Evolutionary conservation across 2,329 filamentous ascomycete species (phyloP).

Genomic region (Phialemonium atrogriseum): DNA sequence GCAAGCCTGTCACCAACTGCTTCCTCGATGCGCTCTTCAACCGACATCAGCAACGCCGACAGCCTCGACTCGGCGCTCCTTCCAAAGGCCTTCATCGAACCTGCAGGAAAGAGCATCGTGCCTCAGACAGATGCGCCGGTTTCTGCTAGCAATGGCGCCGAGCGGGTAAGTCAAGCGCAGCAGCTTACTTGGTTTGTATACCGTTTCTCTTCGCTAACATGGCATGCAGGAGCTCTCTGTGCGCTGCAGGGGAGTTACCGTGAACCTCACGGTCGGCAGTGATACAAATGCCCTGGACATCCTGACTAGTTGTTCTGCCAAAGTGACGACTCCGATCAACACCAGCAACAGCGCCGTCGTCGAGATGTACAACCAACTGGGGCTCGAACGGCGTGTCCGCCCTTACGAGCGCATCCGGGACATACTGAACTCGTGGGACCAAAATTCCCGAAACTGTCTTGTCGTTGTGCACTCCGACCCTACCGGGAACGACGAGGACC

Average conservation of each 20-base stretch:
- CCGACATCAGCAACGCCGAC: constrained; percentile 21
- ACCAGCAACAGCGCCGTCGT: constrained; percentile 61
- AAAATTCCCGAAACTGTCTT: constrained; percentile 68
- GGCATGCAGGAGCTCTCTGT: constrained; percentile 56
- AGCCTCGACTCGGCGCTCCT: constrained; percentile 20
- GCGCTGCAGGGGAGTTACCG: constrained; percentile 59
- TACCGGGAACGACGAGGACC: constrained; percentile 45
- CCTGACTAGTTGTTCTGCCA: constrained; percentile 56
- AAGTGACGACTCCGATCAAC: constrained; percentile 56
- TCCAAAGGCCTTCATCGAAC: constrained; percentile 8
- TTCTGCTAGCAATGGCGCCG: constrained; percentile 72
- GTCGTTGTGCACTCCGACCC: constrained; percentile 56
- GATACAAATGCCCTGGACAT: constrained; percentile 70
- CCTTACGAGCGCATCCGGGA: constrained; percentile 82
- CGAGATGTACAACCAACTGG: constrained; percentile 67
- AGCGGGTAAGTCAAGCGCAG: constrained; percentile 48
- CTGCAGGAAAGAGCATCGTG: constrained; percentile 15
- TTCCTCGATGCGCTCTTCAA: too few species aligned
- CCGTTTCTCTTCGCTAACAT: constrained; percentile 17
- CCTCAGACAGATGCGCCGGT: constrained; percentile 64
- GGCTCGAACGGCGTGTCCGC: constrained; percentile 73
- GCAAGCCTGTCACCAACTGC: too few species aligned
- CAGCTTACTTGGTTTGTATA: constrained; percentile 2
- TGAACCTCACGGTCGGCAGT: constrained; percentile 63
- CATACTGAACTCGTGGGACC: constrained; percentile 88